phyloP scores from a whole-genome alignment of 306 rosid species.

The Mimosa bimucronata region DNA sequence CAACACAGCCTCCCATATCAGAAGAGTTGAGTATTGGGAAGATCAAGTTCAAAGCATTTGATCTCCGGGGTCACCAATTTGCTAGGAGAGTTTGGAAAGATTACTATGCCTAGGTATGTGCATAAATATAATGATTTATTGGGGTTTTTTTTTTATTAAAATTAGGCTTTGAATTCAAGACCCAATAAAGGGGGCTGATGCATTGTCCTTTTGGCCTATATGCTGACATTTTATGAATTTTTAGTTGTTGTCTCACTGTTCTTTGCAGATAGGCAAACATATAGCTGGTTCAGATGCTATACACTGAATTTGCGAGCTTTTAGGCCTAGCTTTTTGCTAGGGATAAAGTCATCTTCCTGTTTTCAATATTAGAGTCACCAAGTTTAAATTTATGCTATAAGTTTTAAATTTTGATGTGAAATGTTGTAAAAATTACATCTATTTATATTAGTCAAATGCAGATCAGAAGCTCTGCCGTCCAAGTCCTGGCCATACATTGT shows the following conservation, averaged over 20 bases:
- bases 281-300: background rate
- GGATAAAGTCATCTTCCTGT: conserved; percentile 7
- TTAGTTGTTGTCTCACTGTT: too few species aligned
- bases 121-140: background rate
- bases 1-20: conserved; percentile 90
- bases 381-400: background rate
- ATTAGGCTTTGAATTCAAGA: background rate
- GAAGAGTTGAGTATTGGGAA: conserved; percentile 94
- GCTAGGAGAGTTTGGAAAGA: conserved; percentile 98
- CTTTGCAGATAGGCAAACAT: background rate
- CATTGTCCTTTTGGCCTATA: background rate
- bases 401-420: background rate
- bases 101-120: conserved; percentile 95
- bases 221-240: too few species aligned
- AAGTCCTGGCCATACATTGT: conserved; percentile 51
- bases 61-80: conserved; percentile 85
- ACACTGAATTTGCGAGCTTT: conserved; percentile 5
- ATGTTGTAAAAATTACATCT: conserved; percentile 10
- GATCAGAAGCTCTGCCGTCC: conserved; percentile 33
- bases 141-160: background rate
- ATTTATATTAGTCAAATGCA: background rate
- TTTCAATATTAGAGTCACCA: conserved; percentile 4
- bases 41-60: conserved; percentile 94
- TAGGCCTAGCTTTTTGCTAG: conserved; percentile 7
- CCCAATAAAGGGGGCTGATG: background rate